These are phyloP conservation scores for Colletotrichum incanum DNA, from an alignment of 2,329 filamentous ascomycete species.

Conservation along the genomic window DNA sequence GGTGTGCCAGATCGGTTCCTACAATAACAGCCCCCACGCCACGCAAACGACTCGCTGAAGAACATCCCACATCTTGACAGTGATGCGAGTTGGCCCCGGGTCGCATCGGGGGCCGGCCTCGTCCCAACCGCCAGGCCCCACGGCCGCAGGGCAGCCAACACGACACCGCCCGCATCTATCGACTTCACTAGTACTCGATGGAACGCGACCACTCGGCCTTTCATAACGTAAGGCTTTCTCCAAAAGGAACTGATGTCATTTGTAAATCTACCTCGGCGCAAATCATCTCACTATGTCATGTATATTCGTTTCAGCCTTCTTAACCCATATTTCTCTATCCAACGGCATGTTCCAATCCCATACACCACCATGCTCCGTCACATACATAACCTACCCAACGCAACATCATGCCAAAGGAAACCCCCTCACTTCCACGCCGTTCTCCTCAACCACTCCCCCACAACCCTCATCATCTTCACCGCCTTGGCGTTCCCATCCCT, in stretches of 20 bases:
- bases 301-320: no score
- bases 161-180: not conserved
- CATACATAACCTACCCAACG: no score
- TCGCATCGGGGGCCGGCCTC: not conserved
- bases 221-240: not conserved
- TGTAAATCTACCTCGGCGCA: no score
- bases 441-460: constrained; percentile 51
- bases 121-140: not conserved
- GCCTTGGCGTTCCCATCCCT: constrained; percentile 52
- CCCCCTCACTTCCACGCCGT: constrained; percentile 48
- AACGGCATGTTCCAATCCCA: not conserved
- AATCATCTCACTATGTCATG: no score
- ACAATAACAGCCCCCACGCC: not conserved
- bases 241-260: no score
- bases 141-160: not conserved
- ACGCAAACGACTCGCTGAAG: not conserved
- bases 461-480: constrained; percentile 48
- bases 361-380: no score
- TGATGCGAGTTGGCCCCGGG: not conserved
- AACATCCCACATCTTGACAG: not conserved
- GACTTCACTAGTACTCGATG: not conserved
- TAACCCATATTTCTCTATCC: not conserved
- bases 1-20: not conserved
- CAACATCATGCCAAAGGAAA: no score
- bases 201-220: no score